Conservation (phyloP, 1,284 basidiomycete species). For the Ceratobasidium sp. region DNA sequence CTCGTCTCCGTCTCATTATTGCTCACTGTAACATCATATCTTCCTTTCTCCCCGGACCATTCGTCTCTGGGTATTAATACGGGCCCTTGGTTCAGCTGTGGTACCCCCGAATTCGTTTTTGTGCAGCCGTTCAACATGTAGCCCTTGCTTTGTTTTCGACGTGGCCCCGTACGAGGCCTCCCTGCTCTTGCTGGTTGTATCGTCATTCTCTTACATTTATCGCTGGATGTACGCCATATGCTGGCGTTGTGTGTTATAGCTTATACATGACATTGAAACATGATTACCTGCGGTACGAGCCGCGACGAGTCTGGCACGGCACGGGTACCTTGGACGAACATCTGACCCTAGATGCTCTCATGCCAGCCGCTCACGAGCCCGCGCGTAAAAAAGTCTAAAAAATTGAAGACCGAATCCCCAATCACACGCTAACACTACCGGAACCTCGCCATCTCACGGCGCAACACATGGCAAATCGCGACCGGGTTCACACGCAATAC, state of each 20-base stretch:
- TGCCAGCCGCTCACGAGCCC: background rate
- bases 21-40: constrained; percentile 23
- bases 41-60: background rate
- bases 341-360: constrained; percentile 24
- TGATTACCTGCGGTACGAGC: background rate
- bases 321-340: background rate
- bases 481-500: constrained; percentile 6
- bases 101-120: background rate
- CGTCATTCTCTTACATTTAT: constrained; percentile 8
- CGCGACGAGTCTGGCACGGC: background rate
- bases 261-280: constrained; percentile 31
- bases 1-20: constrained; percentile 2
- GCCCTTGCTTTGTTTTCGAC: constrained; percentile 15
- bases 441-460: background rate
- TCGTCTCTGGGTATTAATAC: constrained; percentile 8
- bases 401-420: background rate
- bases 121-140: constrained; percentile 17
- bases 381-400: constrained; percentile 21
- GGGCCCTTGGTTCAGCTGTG: constrained; percentile 17
- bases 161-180: constrained; percentile 18
- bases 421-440: constrained; percentile 10
- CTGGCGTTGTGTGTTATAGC: constrained; percentile 12
- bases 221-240: constrained; percentile 10
- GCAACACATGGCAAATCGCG: background rate
- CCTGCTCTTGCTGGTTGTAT: constrained; percentile 7